A percentile compares a stretch with the other conserved stretches of the same genome.
Evolutionary conservation across 1,284 basidiomycete genomes (phyloP).

Genomic region (Ceratobasidium sp.): DNA sequence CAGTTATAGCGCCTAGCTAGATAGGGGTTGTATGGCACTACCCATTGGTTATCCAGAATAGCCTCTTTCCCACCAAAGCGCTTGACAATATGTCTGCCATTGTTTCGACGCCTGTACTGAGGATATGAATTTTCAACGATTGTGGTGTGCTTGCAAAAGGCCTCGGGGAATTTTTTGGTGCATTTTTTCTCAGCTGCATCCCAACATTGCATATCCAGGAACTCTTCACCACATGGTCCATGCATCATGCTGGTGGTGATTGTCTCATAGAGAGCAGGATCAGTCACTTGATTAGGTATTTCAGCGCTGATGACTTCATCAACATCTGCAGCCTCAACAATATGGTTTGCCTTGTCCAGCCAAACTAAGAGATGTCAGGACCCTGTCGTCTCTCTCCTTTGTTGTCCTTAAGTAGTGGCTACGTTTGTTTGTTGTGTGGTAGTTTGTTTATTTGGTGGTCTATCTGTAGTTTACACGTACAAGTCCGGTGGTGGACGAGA

Average conservation of each 20-base stretch:
- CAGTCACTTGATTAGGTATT: slow-evolving; percentile 52
- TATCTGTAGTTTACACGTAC: too few species aligned
- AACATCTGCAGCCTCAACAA: slow-evolving; percentile 50
- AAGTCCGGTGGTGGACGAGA: too few species aligned
- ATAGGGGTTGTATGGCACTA: slow-evolving; percentile 54
- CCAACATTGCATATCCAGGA: not conserved
- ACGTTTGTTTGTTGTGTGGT: too few species aligned
- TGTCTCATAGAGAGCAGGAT: slow-evolving; percentile 53
- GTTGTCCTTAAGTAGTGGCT: too few species aligned
- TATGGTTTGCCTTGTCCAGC: slow-evolving; percentile 48
- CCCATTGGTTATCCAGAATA: slow-evolving; percentile 49
- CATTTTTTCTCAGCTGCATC: slow-evolving; percentile 47
- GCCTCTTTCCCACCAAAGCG: not conserved
- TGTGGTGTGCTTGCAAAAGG: slow-evolving; percentile 49
- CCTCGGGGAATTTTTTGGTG: slow-evolving; percentile 50
- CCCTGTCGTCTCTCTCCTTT: too few species aligned
- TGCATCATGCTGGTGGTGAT: slow-evolving; percentile 56
- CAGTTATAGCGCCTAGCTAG: slow-evolving; percentile 51
- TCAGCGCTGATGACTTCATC: slow-evolving; percentile 54
- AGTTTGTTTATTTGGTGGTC: too few species aligned
- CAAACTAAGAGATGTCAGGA: too few species aligned
- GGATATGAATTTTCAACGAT: slow-evolving; percentile 54
- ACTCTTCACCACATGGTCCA: slow-evolving; percentile 52
- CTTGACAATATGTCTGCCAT: slow-evolving; percentile 19
- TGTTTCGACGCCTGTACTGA: slow-evolving; percentile 37